Evolutionary conservation across 495 filamentous ascomycete species (phyloP), one percentile per base, ranked within the genome.

Genomic region (Emericellopsis terricola): DNA sequence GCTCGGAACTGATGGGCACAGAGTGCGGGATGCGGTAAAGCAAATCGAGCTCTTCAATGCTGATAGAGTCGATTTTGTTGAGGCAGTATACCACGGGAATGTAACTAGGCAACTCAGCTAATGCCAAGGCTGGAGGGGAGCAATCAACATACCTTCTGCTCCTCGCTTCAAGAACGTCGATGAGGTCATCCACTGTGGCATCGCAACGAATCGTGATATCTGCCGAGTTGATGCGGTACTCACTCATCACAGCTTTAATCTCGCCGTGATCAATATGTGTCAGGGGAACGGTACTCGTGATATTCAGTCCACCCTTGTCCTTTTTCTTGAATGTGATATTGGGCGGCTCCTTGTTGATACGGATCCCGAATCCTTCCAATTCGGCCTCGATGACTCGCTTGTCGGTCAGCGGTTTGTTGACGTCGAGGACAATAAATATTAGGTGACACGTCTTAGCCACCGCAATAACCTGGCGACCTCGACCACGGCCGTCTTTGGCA

Each of bases 311-410:
- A 45, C 89, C 89, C 64, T 94, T 96, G 56, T 97, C 91, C 64
- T 97, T 97, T 70, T 97, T 97, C 64, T 76, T 87, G 64, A 96
- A 94, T 13, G 82, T 74, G 47, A 97, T 97, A 53, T 97, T 97
- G 19, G 91, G 89, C 19, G 89, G 89, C 42, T 74, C 56, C 64
- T 96, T 96, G 65, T 97, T 97, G 60, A 96, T 86, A 40, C 89
- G 71, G 52, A 97, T 96, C 33, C 89, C 89, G 43, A 97, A 97
- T 19, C 89, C 87, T 49, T 97, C 89, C 51, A 97, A 58, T 62
- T 97, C 89, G n/a, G 70, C 68, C 58, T 97, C 89, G 47, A 97
- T 97, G 34, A 97, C 69, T 42, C 81, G 76, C 64, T 97, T 97
- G 59, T 97, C 89, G 24, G 86, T 89, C 46, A 97, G 55, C 18